Conservation (phyloP, 2,329 filamentous ascomycete species). For the Tolypocladium album region DNA sequence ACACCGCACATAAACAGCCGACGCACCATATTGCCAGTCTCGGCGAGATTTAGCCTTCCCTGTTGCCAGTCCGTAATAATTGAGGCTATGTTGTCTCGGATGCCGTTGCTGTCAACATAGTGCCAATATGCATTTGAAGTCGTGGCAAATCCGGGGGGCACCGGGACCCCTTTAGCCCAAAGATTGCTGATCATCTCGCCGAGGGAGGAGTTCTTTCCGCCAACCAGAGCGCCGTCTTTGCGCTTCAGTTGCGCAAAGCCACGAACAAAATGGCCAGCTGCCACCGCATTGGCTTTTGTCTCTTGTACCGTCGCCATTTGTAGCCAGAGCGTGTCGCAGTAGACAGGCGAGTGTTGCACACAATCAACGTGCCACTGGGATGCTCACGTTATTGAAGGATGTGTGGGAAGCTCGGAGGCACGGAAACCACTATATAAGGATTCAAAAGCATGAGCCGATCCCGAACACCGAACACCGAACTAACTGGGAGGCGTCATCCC, state of each 20-base stretch:
- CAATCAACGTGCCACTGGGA: too few relatives aligned
- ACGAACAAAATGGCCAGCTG: neutral
- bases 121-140: constrained; percentile 22
- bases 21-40: constrained; percentile 18
- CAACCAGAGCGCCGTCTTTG: constrained; percentile 12
- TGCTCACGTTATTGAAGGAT: too few relatives aligned
- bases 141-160: constrained; percentile 23
- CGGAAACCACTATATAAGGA: too few relatives aligned
- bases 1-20: constrained; percentile 17
- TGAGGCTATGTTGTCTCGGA: constrained; percentile 16
- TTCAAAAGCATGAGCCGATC: too few relatives aligned
- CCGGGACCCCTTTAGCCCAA: constrained; percentile 14
- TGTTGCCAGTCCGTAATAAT: constrained; percentile 18
- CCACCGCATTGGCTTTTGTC: too few relatives aligned
- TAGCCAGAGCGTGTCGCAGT: too few relatives aligned
- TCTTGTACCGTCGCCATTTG: too few relatives aligned
- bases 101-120: constrained; percentile 19
- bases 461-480: too few relatives aligned
- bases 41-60: constrained; percentile 14
- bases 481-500: too few relatives aligned
- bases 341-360: too few relatives aligned
- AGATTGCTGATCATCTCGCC: constrained; percentile 25
- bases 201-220: constrained; percentile 26
- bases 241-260: neutral
- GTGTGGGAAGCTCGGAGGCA: too few relatives aligned